Conservation (phyloP, 768 basidiomycete species). For the Boletus rubroflammeus region DNA sequence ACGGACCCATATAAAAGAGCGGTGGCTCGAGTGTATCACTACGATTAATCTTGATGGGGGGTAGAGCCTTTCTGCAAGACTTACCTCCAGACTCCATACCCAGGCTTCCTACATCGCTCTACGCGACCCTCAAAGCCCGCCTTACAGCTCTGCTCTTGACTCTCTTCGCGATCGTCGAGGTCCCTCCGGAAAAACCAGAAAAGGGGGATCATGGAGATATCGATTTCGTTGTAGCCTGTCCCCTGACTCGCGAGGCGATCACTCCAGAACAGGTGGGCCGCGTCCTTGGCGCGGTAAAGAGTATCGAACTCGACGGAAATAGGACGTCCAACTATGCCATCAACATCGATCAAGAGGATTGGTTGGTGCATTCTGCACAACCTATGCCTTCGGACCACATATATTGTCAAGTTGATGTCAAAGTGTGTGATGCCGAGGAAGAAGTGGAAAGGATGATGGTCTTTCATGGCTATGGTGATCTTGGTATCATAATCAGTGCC, state of each 20-base stretch:
- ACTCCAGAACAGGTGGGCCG: constrained; percentile 37
- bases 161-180: constrained; percentile 49
- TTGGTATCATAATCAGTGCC: constrained; percentile 65
- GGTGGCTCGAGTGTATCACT: neutral
- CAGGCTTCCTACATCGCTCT: constrained; percentile 55
- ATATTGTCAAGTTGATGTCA: constrained; percentile 58
- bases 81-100: constrained; percentile 50
- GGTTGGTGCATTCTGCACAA: constrained; percentile 16
- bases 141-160: constrained; percentile 39
- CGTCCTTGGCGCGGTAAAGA: constrained; percentile 46
- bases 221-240: constrained; percentile 59
- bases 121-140: constrained; percentile 47
- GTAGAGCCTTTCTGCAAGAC: constrained; percentile 56
- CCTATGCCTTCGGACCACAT: constrained; percentile 9
- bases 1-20: neutral
- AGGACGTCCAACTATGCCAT: constrained; percentile 66
- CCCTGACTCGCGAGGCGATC: constrained; percentile 26
- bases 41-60: constrained; percentile 49
- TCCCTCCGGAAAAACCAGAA: constrained; percentile 61
- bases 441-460: constrained; percentile 52
- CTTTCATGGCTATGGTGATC: constrained; percentile 65
- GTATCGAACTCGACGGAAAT: constrained; percentile 47
- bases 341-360: constrained; percentile 40
- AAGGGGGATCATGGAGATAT: constrained; percentile 67
- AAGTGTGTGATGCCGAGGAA: constrained; percentile 48